phyloP scores from a whole-genome alignment of 2,329 filamentous ascomycete genomes.

The Penicillium occitanis region DNA sequence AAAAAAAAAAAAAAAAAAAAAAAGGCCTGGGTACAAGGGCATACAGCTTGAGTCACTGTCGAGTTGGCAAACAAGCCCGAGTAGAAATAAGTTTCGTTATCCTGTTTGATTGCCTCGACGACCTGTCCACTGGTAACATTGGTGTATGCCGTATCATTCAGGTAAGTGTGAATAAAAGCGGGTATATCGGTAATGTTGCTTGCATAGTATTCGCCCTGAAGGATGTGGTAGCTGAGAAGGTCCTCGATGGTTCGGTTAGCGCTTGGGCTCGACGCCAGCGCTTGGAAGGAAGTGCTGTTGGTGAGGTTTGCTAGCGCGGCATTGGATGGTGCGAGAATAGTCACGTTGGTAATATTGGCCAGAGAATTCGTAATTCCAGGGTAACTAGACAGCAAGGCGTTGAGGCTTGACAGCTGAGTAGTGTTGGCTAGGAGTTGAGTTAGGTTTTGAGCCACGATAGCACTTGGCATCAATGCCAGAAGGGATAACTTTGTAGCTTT shows the following conservation, averaged over 20 bases:
- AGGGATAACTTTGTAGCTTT: neutral
- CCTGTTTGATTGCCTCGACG: constrained; percentile 14
- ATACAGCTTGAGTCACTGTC: constrained; percentile 10
- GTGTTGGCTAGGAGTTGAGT: constrained; percentile 14
- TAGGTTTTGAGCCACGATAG: constrained; percentile 12
- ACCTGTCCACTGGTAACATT: constrained; percentile 16
- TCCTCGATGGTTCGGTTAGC: constrained; percentile 3
- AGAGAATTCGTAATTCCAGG: neutral
- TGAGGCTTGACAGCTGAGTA: constrained; percentile 15
- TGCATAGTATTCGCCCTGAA: constrained; percentile 15
- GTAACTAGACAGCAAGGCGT: constrained; percentile 8
- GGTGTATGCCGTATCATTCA: constrained; percentile 14
- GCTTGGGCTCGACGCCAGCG: neutral
- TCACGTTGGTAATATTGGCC: constrained; percentile 11
- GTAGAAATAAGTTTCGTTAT: constrained; percentile 14
- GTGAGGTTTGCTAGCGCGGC: constrained; percentile 5
- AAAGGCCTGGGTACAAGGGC: neutral
- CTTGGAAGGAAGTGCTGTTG: neutral
- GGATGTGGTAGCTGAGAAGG: constrained; percentile 14
- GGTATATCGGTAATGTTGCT: constrained; percentile 7
- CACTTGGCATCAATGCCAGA: constrained; percentile 7
- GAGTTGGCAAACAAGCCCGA: constrained; percentile 14
- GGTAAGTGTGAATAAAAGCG: constrained; percentile 3
- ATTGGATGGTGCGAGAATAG: constrained; percentile 17
- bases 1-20: too few species aligned